phyloP scores from a whole-genome alignment of 768 basidiomycete genomes.

The Boletus tomentosulus region DNA sequence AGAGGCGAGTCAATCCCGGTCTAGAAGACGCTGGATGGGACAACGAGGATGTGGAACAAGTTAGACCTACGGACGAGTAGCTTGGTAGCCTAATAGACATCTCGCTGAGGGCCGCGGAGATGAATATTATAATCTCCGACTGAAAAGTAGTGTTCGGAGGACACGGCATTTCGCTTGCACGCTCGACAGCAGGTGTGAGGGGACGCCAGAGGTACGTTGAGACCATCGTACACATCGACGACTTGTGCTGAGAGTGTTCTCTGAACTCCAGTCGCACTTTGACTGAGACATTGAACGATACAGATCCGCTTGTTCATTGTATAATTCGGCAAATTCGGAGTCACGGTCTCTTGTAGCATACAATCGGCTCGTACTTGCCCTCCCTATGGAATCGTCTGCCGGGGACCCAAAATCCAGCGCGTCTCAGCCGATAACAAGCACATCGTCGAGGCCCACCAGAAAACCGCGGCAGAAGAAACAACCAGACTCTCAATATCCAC shows the following conservation, averaged over 20 bases:
- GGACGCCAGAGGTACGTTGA: conserved; percentile 19
- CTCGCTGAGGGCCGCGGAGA: conserved; percentile 12
- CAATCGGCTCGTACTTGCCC: conserved; percentile 22
- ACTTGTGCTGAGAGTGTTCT: conserved; percentile 9
- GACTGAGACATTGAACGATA: conserved; percentile 6
- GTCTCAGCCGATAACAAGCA: conserved; percentile 38
- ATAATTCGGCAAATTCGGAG: conserved; percentile 33
- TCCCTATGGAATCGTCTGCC: conserved; percentile 49
- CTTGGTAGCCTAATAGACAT: neutral
- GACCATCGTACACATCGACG: conserved; percentile 4
- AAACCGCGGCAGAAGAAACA: conserved; percentile 54
- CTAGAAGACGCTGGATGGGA: conserved; percentile 32
- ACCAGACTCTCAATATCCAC: conserved; percentile 26
- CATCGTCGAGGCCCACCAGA: conserved; percentile 37
- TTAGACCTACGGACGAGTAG: conserved; percentile 12
- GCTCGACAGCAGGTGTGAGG: conserved; percentile 7
- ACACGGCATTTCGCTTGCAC: conserved; percentile 28
- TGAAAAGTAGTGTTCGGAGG: conserved; percentile 16
- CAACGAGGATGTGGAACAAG: conserved; percentile 20
- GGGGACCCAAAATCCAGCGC: conserved; percentile 41
- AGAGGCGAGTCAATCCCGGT: conserved; percentile 73
- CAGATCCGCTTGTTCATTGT: conserved; percentile 10
- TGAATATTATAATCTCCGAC: conserved; percentile 23
- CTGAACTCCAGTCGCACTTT: conserved; percentile 3
- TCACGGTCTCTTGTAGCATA: conserved; percentile 15